Conservation (phyloP, 202 grass and related monocot genomes). For the Elaeis oleifera region DNA sequence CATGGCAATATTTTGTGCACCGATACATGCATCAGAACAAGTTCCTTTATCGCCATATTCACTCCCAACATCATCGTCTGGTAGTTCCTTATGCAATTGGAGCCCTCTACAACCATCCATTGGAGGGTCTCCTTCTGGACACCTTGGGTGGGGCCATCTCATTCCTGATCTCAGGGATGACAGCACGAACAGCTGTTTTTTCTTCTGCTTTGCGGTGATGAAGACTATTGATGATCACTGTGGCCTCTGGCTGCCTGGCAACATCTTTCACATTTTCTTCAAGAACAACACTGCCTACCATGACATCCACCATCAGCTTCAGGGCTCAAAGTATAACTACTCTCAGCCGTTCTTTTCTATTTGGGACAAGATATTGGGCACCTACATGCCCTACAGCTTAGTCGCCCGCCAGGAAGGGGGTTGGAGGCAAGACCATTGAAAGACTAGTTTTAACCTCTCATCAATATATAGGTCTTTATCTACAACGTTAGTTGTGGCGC, state of each 20-base stretch:
- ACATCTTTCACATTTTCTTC: constrained; percentile 73
- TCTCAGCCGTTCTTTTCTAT: constrained; percentile 87
- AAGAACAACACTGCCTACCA: constrained; percentile 91
- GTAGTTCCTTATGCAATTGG: constrained; percentile 82
- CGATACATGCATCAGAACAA: constrained; percentile 97
- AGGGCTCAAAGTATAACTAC: constrained; percentile 84
- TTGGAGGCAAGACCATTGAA: constrained; percentile 56
- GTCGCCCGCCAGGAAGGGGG: constrained; percentile 62
- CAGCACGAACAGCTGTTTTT: constrained; percentile 61
- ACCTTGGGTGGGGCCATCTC: constrained; percentile 84
- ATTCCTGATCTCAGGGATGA: constrained; percentile 85
- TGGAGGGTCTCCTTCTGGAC: constrained; percentile 87
- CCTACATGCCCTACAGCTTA: constrained; percentile 67
- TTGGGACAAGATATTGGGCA: constrained; percentile 78
- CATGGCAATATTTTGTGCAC: constrained; percentile 94
- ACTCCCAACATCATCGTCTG: constrained; percentile 75
- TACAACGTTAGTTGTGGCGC: too few relatives aligned
- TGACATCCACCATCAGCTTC: constrained; percentile 90
- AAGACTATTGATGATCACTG: constrained; percentile 78
- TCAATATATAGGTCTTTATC: constrained; percentile 16
- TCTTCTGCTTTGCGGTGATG: constrained; percentile 77
- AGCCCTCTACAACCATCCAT: constrained; percentile 92
- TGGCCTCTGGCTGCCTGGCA: constrained; percentile 70
- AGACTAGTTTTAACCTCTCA: constrained; percentile 30
- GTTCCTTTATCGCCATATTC: constrained; percentile 79